Percentiles rank a stretch among this genome's conserved stretches.
Evolutionary conservation across 1,284 basidiomycete species (phyloP).

Genomic region (Amylostereum chailletii): DNA sequence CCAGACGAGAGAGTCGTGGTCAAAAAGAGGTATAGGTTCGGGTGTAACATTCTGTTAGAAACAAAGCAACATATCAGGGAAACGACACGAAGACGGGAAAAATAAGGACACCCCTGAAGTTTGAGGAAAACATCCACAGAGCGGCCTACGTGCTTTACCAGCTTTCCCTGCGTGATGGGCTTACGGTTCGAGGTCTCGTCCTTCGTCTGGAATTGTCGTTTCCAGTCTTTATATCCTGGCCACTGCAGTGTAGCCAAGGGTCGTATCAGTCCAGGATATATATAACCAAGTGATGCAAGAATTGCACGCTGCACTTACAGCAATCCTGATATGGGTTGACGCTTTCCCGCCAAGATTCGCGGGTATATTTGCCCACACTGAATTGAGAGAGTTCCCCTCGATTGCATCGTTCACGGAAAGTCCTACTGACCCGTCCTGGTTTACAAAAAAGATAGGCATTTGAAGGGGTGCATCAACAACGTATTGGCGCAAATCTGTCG

Average conservation of each 20-base stretch:
- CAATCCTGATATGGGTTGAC: slow-evolving; percentile 9
- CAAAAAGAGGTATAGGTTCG: not conserved
- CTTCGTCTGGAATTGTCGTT: slow-evolving; percentile 9
- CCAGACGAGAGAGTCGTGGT: not conserved
- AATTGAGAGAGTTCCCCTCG: slow-evolving; percentile 1
- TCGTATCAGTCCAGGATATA: not conserved
- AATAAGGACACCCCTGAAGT: too few relatives aligned
- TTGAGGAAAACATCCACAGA: slow-evolving; percentile 8
- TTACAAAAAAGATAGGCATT: slow-evolving; percentile 11
- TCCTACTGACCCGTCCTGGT: slow-evolving; percentile 6
- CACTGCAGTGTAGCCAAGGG: slow-evolving; percentile 5
- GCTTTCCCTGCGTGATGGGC: slow-evolving; percentile 7
- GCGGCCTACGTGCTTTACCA: slow-evolving; percentile 10
- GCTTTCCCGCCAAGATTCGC: slow-evolving; percentile 8
- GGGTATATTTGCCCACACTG: not conserved
- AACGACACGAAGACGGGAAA: too few relatives aligned
- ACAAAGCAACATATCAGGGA: too few relatives aligned
- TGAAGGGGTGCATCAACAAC: slow-evolving; percentile 7
- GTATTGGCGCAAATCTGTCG: slow-evolving; percentile 2
- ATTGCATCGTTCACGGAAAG: slow-evolving; percentile 5
- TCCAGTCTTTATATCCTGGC: slow-evolving; percentile 8
- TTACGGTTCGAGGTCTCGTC: slow-evolving; percentile 8
- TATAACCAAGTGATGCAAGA: not conserved
- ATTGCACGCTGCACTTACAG: slow-evolving; percentile 3
- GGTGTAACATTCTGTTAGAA: too few relatives aligned